A percentile compares a stretch with the other conserved stretches of the same genome.
phyloP scores from a whole-genome alignment of 495 filamentous ascomycete genomes.

The Hyaloscypha hepaticicola region DNA sequence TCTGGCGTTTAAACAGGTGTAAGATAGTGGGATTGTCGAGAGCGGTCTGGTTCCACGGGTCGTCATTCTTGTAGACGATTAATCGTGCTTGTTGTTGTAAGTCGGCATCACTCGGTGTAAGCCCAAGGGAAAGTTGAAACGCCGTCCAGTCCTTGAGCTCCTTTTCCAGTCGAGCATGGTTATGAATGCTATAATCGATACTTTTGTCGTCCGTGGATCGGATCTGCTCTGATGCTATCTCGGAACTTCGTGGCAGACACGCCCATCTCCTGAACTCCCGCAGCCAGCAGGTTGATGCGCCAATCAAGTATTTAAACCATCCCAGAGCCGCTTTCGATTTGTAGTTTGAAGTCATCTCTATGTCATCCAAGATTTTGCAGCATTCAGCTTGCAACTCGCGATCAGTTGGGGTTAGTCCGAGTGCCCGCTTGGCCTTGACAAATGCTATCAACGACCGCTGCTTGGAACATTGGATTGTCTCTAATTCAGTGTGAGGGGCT shows the following conservation, averaged over 20 bases:
- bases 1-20: slow-evolving; percentile 37
- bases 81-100: slow-evolving; percentile 62
- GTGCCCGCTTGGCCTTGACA: slow-evolving; percentile 45
- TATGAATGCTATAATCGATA: slow-evolving; percentile 54
- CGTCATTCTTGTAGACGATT: slow-evolving; percentile 64
- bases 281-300: slow-evolving; percentile 44
- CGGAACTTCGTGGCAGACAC: slow-evolving; percentile 46
- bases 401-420: slow-evolving; percentile 54
- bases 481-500: slow-evolving; percentile 2
- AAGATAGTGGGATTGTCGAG: slow-evolving; percentile 67
- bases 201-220: slow-evolving; percentile 50
- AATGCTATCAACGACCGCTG: slow-evolving; percentile 49
- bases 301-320: slow-evolving; percentile 49
- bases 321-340: slow-evolving; percentile 46
- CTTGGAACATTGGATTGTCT: slow-evolving; percentile 40
- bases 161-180: slow-evolving; percentile 53
- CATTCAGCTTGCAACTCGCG: slow-evolving; percentile 51
- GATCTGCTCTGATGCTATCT: slow-evolving; percentile 39
- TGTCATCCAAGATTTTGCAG: slow-evolving; percentile 48
- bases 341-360: slow-evolving; percentile 44
- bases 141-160: slow-evolving; percentile 59
- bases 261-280: slow-evolving; percentile 47
- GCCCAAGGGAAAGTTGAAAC: slow-evolving; percentile 46
- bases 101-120: slow-evolving; percentile 58
- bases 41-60: slow-evolving; percentile 71